phyloP scores from a whole-genome alignment of 345 rosid species.

The Citrus cavaleriei region DNA sequence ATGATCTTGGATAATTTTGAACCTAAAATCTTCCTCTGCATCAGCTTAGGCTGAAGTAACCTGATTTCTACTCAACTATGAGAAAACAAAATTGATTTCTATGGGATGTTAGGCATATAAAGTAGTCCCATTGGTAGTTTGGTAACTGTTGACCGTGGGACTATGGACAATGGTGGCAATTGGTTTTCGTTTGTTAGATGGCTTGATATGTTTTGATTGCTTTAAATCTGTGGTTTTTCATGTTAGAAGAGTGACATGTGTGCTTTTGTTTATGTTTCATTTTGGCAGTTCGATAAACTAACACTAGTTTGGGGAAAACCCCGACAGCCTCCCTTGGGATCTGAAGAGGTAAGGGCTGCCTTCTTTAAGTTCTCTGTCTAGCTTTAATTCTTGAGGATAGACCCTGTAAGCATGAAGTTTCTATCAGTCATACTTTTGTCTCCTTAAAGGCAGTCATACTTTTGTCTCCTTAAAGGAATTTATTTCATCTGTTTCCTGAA shows the following conservation, averaged over 20 bases:
- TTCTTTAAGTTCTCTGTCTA: background rate
- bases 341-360: constrained; percentile 55
- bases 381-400: background rate
- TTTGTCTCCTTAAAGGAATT: background rate
- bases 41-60: background rate
- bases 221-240: background rate
- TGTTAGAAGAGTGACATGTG: background rate
- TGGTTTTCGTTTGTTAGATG: constrained; percentile 1
- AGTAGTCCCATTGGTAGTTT: background rate
- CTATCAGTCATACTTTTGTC: background rate
- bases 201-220: background rate
- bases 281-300: constrained; percentile 42
- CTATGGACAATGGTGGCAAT: background rate
- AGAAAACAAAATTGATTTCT: constrained; percentile 6
- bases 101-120: background rate
- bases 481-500: background rate
- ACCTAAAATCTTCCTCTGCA: background rate
- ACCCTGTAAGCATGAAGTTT: background rate
- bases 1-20: background rate
- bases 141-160: background rate
- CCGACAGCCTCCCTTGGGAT: constrained; percentile 69
- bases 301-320: constrained; percentile 93
- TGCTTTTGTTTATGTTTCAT: background rate
- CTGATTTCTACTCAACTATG: background rate
- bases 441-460: background rate